Evolutionary conservation across 1,284 basidiomycete species (phyloP).

Genomic region (Apiotrichum veenhuisii): DNA sequence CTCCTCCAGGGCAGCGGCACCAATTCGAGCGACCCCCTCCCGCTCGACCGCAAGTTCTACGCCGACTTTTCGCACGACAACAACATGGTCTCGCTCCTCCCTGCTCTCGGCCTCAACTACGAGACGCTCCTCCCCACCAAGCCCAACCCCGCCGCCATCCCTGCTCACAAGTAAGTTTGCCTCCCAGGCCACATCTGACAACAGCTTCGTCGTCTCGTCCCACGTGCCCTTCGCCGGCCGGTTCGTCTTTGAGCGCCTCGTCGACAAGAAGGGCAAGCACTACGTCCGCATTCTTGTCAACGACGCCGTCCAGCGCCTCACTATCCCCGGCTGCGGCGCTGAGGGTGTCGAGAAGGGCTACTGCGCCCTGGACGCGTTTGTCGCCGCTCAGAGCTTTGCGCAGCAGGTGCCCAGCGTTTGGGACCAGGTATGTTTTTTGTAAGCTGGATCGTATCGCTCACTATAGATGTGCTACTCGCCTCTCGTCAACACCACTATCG

Average conservation of each 20-base stretch:
- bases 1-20: constrained; percentile 12
- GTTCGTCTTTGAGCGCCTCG: background rate
- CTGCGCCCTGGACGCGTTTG: constrained; percentile 26
- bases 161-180: constrained; percentile 5
- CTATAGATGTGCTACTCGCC: too few species aligned
- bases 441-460: too few species aligned
- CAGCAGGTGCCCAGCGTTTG: background rate
- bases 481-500: background rate
- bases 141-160: background rate
- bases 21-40: constrained; percentile 19
- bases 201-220: background rate
- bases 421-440: too few species aligned
- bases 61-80: constrained; percentile 22
- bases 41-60: constrained; percentile 16
- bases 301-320: constrained; percentile 26
- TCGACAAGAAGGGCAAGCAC: background rate
- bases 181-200: background rate
- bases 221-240: constrained; percentile 2
- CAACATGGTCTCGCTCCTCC: constrained; percentile 10
- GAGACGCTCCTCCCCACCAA: constrained; percentile 1
- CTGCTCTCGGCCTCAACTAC: constrained; percentile 10
- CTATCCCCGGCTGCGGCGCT: constrained; percentile 16
- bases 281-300: constrained; percentile 33
- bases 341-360: constrained; percentile 8
- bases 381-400: constrained; percentile 21